phyloP scores from a whole-genome alignment of 2,329 filamentous ascomycete species.

The Paracorniculantispora psalliotae region DNA sequence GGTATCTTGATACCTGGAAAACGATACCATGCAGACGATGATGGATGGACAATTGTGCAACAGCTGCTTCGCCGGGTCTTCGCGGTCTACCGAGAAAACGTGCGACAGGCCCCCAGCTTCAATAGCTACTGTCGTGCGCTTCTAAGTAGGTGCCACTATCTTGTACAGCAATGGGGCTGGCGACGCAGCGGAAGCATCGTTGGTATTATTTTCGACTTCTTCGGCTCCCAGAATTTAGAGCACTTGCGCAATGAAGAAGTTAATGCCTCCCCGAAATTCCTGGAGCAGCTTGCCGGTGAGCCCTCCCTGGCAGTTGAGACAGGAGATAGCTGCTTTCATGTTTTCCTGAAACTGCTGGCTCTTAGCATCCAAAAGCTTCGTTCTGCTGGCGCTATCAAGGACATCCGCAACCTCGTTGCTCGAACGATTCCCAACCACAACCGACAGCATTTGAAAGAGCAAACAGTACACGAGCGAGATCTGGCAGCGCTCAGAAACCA shows the following conservation, averaged over 20 bases:
- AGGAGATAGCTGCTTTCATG: constrained; percentile 60
- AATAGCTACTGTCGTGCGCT: constrained; percentile 60
- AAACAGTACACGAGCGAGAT: constrained; percentile 54
- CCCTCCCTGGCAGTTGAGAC: constrained; percentile 46
- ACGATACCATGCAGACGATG: constrained; percentile 28
- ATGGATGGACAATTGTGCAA: constrained; percentile 59
- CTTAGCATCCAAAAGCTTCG: constrained; percentile 50
- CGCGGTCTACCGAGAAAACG: constrained; percentile 51
- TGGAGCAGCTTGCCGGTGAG: constrained; percentile 47
- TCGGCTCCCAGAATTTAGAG: constrained; percentile 55
- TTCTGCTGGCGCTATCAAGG: constrained; percentile 45
- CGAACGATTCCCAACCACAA: constrained; percentile 62
- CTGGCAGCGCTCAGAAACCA: constrained; percentile 62
- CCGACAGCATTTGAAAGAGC: constrained; percentile 59
- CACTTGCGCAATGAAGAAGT: constrained; percentile 62
- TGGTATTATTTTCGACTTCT: constrained; percentile 63
- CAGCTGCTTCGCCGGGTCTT: constrained; percentile 53
- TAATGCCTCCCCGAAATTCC: constrained; percentile 55
- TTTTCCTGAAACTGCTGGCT: constrained; percentile 61
- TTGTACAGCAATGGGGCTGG: constrained; percentile 64
- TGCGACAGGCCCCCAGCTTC: constrained; percentile 54
- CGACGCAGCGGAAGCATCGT: constrained; percentile 51
- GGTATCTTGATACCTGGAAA: constrained; percentile 42
- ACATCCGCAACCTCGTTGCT: constrained; percentile 56
- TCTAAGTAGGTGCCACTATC: constrained; percentile 56